Evolutionary conservation across 345 rosid species (phyloP).

Genomic region (Physaria fendleri): DNA sequence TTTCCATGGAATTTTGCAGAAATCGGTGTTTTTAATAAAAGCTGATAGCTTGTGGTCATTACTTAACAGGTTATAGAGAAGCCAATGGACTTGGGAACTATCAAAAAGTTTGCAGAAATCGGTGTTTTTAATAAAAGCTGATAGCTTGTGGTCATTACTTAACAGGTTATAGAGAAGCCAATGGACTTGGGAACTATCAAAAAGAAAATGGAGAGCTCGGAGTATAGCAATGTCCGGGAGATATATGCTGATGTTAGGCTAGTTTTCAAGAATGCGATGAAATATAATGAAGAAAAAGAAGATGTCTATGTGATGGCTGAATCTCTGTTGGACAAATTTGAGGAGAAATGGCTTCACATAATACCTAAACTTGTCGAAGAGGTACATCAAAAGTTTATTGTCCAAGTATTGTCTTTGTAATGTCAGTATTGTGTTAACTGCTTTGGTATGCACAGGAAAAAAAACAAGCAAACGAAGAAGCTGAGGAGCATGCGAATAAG

Average conservation of each 20-base stretch:
- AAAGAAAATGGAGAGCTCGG: slow-evolving; percentile 54
- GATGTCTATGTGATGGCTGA: slow-evolving; percentile 73
- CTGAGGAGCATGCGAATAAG: slow-evolving; percentile 36
- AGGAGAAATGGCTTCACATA: slow-evolving; percentile 74
- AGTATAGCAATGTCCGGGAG: slow-evolving; percentile 71
- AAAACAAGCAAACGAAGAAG: slow-evolving; percentile 49
- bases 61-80: slow-evolving; percentile 57
- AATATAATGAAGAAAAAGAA: slow-evolving; percentile 57
- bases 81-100: slow-evolving; percentile 80
- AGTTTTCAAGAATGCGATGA: slow-evolving; percentile 81
- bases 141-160: slow-evolving; percentile 4
- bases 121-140: neutral
- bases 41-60: neutral
- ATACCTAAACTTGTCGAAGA: slow-evolving; percentile 75
- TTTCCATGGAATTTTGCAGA: neutral
- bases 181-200: slow-evolving; percentile 77
- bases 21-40: neutral
- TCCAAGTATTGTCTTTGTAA: neutral
- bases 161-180: slow-evolving; percentile 71
- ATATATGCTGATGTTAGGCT: slow-evolving; percentile 80
- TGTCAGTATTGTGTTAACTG: neutral
- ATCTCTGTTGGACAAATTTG: slow-evolving; percentile 56
- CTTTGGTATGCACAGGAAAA: slow-evolving; percentile 42
- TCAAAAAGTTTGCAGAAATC: slow-evolving; percentile 16
- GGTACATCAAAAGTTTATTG: slow-evolving; percentile 30